Evolutionary conservation across 345 rosid genomes (phyloP), one percentile per base, ranked within the genome.

Genomic region (Acer yangbiense): DNA sequence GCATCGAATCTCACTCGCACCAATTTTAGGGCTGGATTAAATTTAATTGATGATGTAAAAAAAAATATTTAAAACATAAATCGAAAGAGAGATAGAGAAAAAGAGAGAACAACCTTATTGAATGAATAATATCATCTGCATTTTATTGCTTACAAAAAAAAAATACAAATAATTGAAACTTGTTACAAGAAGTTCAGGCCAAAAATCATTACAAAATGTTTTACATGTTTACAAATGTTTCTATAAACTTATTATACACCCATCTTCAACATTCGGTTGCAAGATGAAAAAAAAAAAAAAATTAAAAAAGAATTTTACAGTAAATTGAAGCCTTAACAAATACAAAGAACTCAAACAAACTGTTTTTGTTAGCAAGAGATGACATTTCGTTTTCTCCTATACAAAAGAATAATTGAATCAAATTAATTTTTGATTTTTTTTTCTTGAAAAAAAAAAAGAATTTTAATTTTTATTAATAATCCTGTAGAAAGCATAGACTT

Each of bases 401-500:
- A 23, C 74, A 67, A 69, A 21, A 17, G 18, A 62, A 52, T 9
- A 32, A 16, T 55, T 58, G 44, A 66, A 74, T 73, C 7, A 73
- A 67, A 67, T 5, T 5, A 41, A 13, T 71, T 57, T 43, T 27
- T 46, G 11, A 2, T 25, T 9, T 74, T 57, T 50, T 39, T 57
- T 21, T 44, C 32, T 29, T 29, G 2, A 29, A 29, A 29, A 29
- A 29, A 29, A 29, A 43, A 27, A 5, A 57, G 41, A 25, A 18
- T 23, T 32, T 32, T 32, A 4, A 9, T 67, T 27, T 46, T 29
- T 12, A 21, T 44, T 32, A 21, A 32, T 67, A 27, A 66, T 65
- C 72, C 76, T 78, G 72, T 71, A 70, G 62, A 68, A 72, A 18
- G 81, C 70, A 75, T 55, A 44, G 44, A 9, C 67, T 16, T 65